A percentile compares a stretch with the other conserved stretches of the same genome.
Evolutionary conservation across 2,329 filamentous ascomycete species (phyloP).

Genomic region (Trichoderma gracile): DNA sequence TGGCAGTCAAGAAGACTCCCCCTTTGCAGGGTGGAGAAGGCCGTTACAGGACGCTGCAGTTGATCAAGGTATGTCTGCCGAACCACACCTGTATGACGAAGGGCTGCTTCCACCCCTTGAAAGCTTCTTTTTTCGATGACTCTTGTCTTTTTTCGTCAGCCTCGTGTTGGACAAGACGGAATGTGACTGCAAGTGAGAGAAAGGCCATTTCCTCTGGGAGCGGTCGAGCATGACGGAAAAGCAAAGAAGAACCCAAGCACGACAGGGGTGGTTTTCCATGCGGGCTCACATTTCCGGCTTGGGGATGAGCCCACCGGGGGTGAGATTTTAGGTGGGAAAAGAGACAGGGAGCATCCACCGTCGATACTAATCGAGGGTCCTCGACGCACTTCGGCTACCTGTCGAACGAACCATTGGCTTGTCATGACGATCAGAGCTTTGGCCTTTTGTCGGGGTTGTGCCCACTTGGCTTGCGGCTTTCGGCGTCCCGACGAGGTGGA

Average conservation of each 20-base stretch:
- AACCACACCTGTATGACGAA: neutral
- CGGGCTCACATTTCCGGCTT: no score
- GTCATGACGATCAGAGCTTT: neutral
- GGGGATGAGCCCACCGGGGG: slow-evolving; percentile 1
- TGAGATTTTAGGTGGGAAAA: slow-evolving; percentile 14
- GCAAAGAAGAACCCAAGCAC: no score
- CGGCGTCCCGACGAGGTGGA: slow-evolving; percentile 7
- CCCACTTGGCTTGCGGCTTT: neutral
- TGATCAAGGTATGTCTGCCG: neutral
- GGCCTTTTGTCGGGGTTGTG: neutral
- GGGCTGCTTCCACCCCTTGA: neutral
- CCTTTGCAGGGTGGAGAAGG: neutral
- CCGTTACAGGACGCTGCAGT: neutral
- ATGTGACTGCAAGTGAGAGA: no score
- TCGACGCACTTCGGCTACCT: slow-evolving; percentile 12
- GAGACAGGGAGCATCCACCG: neutral
- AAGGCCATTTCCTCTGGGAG: no score
- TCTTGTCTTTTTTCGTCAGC: neutral
- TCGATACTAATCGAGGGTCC: neutral
- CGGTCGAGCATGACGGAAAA: no score
- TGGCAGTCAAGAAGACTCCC: neutral
- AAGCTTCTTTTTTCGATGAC: neutral
- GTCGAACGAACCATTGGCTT: slow-evolving; percentile 4
- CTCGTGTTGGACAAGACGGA: no score
- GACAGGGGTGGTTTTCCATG: no score